Conservation (phyloP, 352 stramenopile species). For the Phytophthora crassamura region DNA sequence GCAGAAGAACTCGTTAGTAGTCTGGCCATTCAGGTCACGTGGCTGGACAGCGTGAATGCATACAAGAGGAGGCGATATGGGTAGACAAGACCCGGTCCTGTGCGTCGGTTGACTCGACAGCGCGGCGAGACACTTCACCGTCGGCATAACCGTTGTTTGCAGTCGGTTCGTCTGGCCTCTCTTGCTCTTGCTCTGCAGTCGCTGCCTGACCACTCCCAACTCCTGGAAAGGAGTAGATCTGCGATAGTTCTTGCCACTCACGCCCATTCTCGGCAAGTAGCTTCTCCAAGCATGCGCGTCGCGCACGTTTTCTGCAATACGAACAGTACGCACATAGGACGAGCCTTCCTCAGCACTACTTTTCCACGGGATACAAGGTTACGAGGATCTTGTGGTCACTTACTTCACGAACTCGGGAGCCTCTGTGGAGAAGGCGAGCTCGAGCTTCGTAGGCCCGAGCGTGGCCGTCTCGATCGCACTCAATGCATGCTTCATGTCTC, state of each 20-base stretch:
- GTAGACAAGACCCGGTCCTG: constrained; percentile 38
- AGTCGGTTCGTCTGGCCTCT: constrained; percentile 8
- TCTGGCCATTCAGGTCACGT: background rate
- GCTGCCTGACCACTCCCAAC: background rate
- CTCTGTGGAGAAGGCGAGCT: constrained; percentile 44
- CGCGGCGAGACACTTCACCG: background rate
- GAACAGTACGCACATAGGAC: background rate
- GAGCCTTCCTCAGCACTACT: background rate
- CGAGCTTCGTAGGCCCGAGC: constrained; percentile 65
- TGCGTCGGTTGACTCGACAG: constrained; percentile 14
- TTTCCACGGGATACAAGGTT: background rate
- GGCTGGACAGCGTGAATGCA: background rate
- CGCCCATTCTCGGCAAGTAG: constrained; percentile 33
- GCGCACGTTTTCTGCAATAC: constrained; percentile 29
- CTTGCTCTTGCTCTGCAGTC: constrained; percentile 13
- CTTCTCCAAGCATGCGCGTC: constrained; percentile 42
- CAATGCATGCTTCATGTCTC: constrained; percentile 76
- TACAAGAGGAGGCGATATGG: constrained; percentile 35
- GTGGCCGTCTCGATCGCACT: constrained; percentile 53
- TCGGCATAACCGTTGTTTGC: constrained; percentile 11
- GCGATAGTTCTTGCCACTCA: constrained; percentile 48
- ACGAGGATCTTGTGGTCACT: background rate
- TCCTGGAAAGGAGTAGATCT: constrained; percentile 37
- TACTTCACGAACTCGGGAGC: constrained; percentile 11
- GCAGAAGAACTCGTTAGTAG: constrained; percentile 8